Evolutionary conservation across 257 asterid genomes (phyloP), one percentile per base, ranked within the genome.

Genomic region (Solanum chaucha): DNA sequence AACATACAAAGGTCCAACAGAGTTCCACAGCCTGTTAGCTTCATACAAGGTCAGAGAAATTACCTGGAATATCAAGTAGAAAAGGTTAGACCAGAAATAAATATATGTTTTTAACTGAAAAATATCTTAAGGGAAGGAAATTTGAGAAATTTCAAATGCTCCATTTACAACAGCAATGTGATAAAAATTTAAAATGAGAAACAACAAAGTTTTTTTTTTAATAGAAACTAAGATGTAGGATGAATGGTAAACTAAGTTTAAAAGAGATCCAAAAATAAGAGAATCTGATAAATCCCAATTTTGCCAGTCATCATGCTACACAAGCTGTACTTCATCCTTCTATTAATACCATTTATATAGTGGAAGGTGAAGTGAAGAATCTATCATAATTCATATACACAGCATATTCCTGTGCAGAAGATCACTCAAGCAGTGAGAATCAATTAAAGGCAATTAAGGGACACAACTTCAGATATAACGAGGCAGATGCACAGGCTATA

Each of bases 1-100:
- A 90, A 92, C 92, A 93, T 85, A 91, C 78, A 93, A 90, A 91
- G 87, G 89, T 88, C 95, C 91, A 90, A 92, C 87, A 92, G 83
- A 89, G 91, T 89, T 91, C 95, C 95, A 91, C 90, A 87, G 94
- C 98, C 93, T 91, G 96, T 93, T 84, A 94, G 98, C 98, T 92
- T 97, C 96, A 94, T 86, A 94, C 92, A 96, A 97, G 99, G 94
- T 94, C 96, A 93, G 98, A 95, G 98, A 93, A 93, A 97, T 94
- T 94, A 97, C 98, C 99, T 95, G 99, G 99, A 97, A 95, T 91
- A 92, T 89, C 89, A 93, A 92, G 94, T 89, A 91, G 85, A 71
- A 87, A 87, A 82, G 73, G 93, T 97, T 94, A 96, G 97, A 88
- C 82, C 65, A 41, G 58, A 84, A 84, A 87, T 73, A 10, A 24